Evolutionary conservation across 1,284 basidiomycete genomes (phyloP).

Genomic region (Boletellus sp.): DNA sequence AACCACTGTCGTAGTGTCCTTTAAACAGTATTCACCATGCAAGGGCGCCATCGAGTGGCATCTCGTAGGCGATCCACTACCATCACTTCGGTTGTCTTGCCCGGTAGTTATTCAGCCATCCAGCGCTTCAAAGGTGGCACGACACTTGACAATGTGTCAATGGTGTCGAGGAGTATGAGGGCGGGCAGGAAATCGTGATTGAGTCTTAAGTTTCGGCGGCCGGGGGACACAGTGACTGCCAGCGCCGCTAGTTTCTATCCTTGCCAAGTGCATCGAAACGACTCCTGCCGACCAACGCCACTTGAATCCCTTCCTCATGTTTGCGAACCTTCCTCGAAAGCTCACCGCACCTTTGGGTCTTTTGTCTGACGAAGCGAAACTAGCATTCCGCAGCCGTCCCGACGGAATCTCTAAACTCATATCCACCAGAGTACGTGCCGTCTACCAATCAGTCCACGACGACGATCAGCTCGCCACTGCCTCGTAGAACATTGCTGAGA

Average conservation of each 20-base stretch:
- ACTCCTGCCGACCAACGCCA: neutral
- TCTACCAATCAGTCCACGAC: neutral
- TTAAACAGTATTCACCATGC: conserved; percentile 8
- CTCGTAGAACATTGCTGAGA: conserved; percentile 64
- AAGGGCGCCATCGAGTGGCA: conserved; percentile 9
- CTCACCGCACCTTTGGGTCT: conserved; percentile 75
- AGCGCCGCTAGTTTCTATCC: too few species aligned
- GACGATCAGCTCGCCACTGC: conserved; percentile 7
- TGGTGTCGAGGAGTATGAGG: conserved; percentile 5
- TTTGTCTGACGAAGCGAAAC: conserved; percentile 83
- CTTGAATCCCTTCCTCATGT: conserved; percentile 39
- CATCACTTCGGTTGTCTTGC: conserved; percentile 13
- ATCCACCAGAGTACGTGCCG: conserved; percentile 52
- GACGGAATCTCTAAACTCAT: conserved; percentile 75
- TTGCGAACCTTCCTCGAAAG: conserved; percentile 63
- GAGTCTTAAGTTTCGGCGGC: conserved; percentile 17
- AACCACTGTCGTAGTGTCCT: conserved; percentile 12
- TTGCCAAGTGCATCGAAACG: too few species aligned
- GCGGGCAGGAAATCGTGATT: conserved; percentile 6
- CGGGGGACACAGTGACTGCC: too few species aligned
- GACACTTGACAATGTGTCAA: neutral
- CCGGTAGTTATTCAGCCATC: conserved; percentile 16
- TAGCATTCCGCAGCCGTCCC: conserved; percentile 80
- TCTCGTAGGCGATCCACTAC: conserved; percentile 8
- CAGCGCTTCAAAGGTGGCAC: conserved; percentile 11